Evolutionary conservation across 768 basidiomycete genomes (phyloP).

Genomic region (Asterophora lycoperdoides): DNA sequence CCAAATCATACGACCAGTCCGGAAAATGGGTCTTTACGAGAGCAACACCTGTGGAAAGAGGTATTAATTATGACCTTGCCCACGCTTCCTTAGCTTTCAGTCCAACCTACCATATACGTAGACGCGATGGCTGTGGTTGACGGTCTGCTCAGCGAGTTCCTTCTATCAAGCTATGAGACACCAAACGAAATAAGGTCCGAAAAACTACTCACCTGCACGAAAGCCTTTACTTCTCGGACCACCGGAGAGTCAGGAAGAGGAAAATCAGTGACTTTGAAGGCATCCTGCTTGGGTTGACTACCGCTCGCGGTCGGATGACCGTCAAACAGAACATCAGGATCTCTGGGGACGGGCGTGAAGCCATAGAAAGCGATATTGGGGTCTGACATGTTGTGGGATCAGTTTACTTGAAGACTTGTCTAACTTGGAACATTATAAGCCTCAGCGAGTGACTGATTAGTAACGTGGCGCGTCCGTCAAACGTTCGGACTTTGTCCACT

Average conservation of each 20-base stretch:
- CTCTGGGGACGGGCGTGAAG: slow-evolving; percentile 44
- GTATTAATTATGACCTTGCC: not conserved
- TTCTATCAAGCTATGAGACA: slow-evolving; percentile 22
- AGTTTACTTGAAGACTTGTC: not conserved
- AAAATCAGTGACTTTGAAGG: slow-evolving; percentile 35
- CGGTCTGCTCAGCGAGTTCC: slow-evolving; percentile 41
- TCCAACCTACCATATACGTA: slow-evolving; percentile 42
- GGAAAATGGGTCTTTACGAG: slow-evolving; percentile 44
- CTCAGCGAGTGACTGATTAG: not conserved
- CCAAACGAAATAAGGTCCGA: not conserved
- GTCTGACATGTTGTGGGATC: slow-evolving; percentile 17
- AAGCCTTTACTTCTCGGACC: slow-evolving; percentile 33
- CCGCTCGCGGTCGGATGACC: slow-evolving; percentile 41
- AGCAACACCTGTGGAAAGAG: slow-evolving; percentile 35
- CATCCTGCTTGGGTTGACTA: slow-evolving; percentile 37
- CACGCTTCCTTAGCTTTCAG: not conserved
- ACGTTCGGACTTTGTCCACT: not conserved
- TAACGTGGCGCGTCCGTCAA: slow-evolving; percentile 1
- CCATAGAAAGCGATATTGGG: slow-evolving; percentile 36
- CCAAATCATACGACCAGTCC: slow-evolving; percentile 37
- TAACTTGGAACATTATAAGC: not conserved
- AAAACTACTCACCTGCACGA: slow-evolving; percentile 29
- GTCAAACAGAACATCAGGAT: slow-evolving; percentile 45
- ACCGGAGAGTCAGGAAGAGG: slow-evolving; percentile 40
- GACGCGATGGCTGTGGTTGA: slow-evolving; percentile 47